phyloP scores from a whole-genome alignment of 306 rosid genomes.

The Quercus glauca region DNA sequence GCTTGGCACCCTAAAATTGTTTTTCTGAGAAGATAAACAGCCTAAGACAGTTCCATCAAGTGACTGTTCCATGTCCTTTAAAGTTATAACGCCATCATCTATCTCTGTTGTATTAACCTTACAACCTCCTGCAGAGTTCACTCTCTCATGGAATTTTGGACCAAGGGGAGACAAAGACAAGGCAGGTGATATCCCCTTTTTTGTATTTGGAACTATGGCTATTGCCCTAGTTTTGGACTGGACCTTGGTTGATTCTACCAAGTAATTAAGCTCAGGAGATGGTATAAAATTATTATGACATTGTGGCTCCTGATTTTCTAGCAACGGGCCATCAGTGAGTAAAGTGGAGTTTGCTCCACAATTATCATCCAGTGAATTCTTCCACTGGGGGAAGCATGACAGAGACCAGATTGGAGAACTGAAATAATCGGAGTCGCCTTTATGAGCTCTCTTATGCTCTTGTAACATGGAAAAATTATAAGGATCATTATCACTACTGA shows the following conservation, averaged over 20 bases:
- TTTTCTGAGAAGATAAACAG: conserved; percentile 31
- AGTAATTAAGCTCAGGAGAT: conserved; percentile 24
- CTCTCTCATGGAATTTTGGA: conserved; percentile 41
- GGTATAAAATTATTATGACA: conserved; percentile 25
- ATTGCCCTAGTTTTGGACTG: conserved; percentile 30
- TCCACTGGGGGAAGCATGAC: conserved; percentile 40
- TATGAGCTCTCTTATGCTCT: conserved; percentile 53
- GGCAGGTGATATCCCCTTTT: conserved; percentile 34
- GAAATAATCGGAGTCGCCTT: conserved; percentile 20
- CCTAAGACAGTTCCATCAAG: conserved; percentile 34
- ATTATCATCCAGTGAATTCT: conserved; percentile 28
- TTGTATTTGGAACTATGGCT: conserved; percentile 37
- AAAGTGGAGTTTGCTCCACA: conserved; percentile 23
- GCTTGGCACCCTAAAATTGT: conserved; percentile 13
- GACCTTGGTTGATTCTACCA: conserved; percentile 23
- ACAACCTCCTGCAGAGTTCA: conserved; percentile 21
- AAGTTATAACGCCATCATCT: conserved; percentile 31
- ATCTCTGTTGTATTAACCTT: conserved; percentile 19
- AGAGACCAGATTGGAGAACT: conserved; percentile 38
- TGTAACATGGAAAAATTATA: conserved; percentile 26
- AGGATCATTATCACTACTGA: conserved; percentile 20
- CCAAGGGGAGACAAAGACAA: conserved; percentile 74
- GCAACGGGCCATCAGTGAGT: conserved; percentile 28
- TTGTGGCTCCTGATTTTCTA: conserved; percentile 28
- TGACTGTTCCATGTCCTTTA: conserved; percentile 47